Evolutionary conservation across 805 yeast genomes (phyloP), one percentile per base, ranked within the genome.

Genomic region (Wickerhamomyces silvicola): DNA sequence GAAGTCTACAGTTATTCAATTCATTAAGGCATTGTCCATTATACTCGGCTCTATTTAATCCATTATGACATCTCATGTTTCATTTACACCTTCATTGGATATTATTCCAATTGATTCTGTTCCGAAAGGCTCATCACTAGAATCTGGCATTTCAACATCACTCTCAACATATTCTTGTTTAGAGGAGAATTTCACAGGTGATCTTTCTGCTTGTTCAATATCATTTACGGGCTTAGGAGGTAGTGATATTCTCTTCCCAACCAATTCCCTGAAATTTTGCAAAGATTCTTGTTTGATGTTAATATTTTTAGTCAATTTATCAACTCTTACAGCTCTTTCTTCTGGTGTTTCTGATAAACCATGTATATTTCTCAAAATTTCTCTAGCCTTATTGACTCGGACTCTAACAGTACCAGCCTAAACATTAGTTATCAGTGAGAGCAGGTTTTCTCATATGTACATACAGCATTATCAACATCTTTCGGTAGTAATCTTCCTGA

Each of bases 321-420:
- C 59, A 28, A 68, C 59, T 22, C 53, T 49, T 17, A 35, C 37
- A 24, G 58, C 42, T 24, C 66, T 41, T 12, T 54, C 59, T 25
- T 60, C 66, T 11, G 64, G 58, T 1, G 68, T 56, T 37, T 66
- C 70, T 22, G 63, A 54, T 27, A 68, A 52, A 1, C 72, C 75
- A 28, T 68, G 71, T 9, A 69, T 57, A 21, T 55, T 57, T 35
- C 58, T 58, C n/a, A 69, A 42, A 7, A 55, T 42, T 31, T 45
- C 56, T 28, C 62, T 53, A 21, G 66, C 49, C 29, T 47, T 59
- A 31, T 49, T 50, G 18, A 70, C 37, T 38, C 72, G 47, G 15
- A 68, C 57, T 22, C 70, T 53, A 21, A 70, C 59, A 10, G 68
- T 50, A 14, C 75, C 76, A 18, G 70, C 59, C 51, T 58, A 10